phyloP scores from a whole-genome alignment of 768 basidiomycete genomes.

The Serendipita sp. region DNA sequence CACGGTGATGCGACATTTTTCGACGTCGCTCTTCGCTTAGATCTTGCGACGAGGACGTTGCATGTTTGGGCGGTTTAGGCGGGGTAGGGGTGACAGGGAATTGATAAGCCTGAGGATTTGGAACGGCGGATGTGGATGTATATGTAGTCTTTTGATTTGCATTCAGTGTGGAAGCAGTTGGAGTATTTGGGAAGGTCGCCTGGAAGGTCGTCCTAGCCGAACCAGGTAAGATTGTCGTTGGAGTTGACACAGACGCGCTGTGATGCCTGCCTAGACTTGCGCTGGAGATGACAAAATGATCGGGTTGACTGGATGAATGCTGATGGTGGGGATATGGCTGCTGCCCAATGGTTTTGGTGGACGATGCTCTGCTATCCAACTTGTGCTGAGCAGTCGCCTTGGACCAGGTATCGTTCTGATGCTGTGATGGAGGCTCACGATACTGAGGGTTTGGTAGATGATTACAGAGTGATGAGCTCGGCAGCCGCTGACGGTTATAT shows the following conservation, averaged over 20 bases:
- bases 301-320: background rate
- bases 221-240: background rate
- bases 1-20: background rate
- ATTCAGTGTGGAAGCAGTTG: background rate
- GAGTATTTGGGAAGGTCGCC: background rate
- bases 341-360: background rate
- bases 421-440: background rate
- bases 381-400: background rate
- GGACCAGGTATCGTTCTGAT: background rate
- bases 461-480: background rate
- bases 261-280: background rate
- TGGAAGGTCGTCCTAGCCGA: background rate
- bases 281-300: background rate
- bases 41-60: background rate
- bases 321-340: background rate
- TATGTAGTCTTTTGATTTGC: background rate
- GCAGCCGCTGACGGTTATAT: no score
- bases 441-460: background rate
- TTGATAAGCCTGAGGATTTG: background rate
- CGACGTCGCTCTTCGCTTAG: background rate
- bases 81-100: background rate
- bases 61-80: background rate
- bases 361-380: background rate
- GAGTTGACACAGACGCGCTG: background rate
- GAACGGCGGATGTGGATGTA: background rate